These are phyloP conservation scores for Cyclotella atomus DNA, from an alignment of 108 stramenopile genomes.

Conservation along the genomic window DNA sequence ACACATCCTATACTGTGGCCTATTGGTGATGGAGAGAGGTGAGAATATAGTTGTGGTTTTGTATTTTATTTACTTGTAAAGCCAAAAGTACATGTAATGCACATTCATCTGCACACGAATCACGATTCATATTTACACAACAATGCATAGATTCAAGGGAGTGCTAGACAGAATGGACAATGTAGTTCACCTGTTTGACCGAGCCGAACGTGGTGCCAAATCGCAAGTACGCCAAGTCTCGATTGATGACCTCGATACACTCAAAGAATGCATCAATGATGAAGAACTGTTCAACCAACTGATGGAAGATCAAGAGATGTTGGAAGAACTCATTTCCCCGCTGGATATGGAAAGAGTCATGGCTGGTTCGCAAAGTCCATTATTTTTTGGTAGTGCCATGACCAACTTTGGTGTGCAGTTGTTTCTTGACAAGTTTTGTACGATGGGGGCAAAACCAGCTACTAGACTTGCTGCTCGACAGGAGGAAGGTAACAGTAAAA, in stretches of 20 bases:
- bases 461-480: slow-evolving; percentile 51
- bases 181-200: slow-evolving; percentile 88
- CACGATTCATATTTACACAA: too few species aligned
- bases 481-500: slow-evolving; percentile 44
- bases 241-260: slow-evolving; percentile 63
- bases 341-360: slow-evolving; percentile 90
- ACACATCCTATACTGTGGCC: slow-evolving; percentile 94
- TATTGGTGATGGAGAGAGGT: slow-evolving; percentile 92
- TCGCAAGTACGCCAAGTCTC: slow-evolving; percentile 70
- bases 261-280: slow-evolving; percentile 75
- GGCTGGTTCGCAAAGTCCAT: slow-evolving; percentile 86
- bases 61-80: too few species aligned
- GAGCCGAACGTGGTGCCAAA: slow-evolving; percentile 60
- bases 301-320: slow-evolving; percentile 91
- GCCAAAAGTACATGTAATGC: too few species aligned
- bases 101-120: too few species aligned
- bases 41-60: background rate
- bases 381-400: slow-evolving; percentile 97
- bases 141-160: slow-evolving; percentile 78
- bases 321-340: slow-evolving; percentile 80
- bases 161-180: slow-evolving; percentile 85
- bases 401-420: slow-evolving; percentile 95
- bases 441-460: slow-evolving; percentile 77
- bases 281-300: slow-evolving; percentile 87
- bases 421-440: slow-evolving; percentile 82